phyloP scores from a whole-genome alignment of 202 grass and related monocot genomes.

The Setaria viridis region DNA sequence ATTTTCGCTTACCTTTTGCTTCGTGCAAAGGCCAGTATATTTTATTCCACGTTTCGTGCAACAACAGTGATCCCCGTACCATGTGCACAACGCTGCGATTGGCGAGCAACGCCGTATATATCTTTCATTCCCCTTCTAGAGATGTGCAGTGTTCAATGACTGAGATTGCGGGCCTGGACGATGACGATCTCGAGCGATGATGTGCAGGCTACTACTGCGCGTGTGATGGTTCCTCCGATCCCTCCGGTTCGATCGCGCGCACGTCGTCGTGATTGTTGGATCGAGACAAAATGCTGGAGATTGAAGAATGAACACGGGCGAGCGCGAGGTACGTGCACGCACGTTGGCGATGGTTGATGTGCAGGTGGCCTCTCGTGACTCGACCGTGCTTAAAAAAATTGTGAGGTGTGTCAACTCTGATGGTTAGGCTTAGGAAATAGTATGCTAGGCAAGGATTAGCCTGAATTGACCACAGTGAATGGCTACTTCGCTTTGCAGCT shows the following conservation, averaged over 20 bases:
- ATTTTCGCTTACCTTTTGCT: not conserved
- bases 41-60: not conserved
- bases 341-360: not conserved
- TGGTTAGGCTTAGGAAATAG: not conserved
- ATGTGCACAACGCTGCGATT: not conserved
- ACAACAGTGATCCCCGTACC: not conserved
- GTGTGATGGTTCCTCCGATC: not conserved
- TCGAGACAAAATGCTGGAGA: not conserved
- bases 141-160: not conserved
- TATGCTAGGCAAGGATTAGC: too few species aligned
- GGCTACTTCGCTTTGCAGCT: too few species aligned
- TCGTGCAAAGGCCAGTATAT: not conserved
- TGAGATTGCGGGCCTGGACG: not conserved
- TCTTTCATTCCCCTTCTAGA: not conserved
- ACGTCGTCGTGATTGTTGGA: conserved; percentile 5
- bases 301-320: not conserved
- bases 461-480: too few species aligned
- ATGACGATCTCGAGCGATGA: not conserved
- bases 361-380: not conserved
- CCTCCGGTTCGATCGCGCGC: not conserved
- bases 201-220: conserved; percentile 37
- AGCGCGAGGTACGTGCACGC: not conserved
- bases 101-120: not conserved
- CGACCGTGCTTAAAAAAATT: not conserved
- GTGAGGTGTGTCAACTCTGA: not conserved